These are phyloP conservation scores for Ascochyta koolunga DNA, from an alignment of 2,329 filamentous ascomycete species.

Conservation along the genomic window DNA sequence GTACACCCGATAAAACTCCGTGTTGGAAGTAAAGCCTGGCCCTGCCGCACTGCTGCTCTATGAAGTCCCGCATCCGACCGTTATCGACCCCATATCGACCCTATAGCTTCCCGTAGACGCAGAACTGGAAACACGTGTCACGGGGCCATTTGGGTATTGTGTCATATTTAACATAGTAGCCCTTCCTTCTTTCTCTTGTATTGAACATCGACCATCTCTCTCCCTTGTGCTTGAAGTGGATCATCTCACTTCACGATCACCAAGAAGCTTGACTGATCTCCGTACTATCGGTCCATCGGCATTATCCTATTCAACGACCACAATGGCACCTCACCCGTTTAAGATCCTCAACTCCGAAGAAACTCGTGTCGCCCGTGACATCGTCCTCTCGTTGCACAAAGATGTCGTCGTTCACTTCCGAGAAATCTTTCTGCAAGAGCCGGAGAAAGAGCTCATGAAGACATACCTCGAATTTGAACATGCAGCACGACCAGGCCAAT, in stretches of 20 bases:
- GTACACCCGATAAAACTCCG: conserved; percentile 13
- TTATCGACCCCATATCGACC: conserved; percentile 16
- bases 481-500: conserved; percentile 42
- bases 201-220: neutral
- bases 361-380: conserved; percentile 57
- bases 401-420: conserved; percentile 53
- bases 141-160: neutral
- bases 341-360: conserved; percentile 63
- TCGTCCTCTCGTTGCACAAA: conserved; percentile 53
- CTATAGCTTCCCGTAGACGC: conserved; percentile 1
- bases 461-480: conserved; percentile 58
- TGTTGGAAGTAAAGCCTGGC: neutral
- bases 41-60: neutral
- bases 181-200: neutral
- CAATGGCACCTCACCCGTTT: conserved; percentile 57
- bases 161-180: neutral
- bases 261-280: neutral
- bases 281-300: neutral
- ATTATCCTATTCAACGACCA: neutral
- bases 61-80: conserved; percentile 5
- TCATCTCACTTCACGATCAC: neutral
- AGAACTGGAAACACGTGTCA: conserved; percentile 15
- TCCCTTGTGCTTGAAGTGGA: neutral
- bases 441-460: conserved; percentile 56
- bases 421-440: conserved; percentile 59